phyloP scores from a whole-genome alignment of 2,329 filamentous ascomycete genomes.

The Trichoderma harzianum region DNA sequence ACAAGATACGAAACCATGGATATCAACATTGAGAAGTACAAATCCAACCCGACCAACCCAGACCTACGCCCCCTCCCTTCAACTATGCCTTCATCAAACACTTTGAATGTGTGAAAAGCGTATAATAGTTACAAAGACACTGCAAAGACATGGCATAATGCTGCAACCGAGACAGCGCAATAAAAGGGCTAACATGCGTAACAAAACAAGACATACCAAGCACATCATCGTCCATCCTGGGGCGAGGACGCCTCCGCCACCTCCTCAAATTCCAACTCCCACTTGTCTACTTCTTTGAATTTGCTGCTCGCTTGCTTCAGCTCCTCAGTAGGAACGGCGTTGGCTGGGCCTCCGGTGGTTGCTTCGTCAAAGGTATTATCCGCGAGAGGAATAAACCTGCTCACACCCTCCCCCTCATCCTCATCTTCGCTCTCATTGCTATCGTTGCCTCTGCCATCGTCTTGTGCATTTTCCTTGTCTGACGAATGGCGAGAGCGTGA shows the following conservation, averaged over 20 bases:
- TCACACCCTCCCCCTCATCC: slow-evolving; percentile 36
- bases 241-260: slow-evolving; percentile 55
- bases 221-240: slow-evolving; percentile 43
- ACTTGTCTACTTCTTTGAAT: slow-evolving; percentile 67
- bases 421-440: slow-evolving; percentile 34
- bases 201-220: not conserved
- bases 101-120: not conserved
- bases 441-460: slow-evolving; percentile 34
- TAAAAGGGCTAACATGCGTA: not conserved
- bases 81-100: not conserved
- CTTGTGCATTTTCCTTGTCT: slow-evolving; percentile 57
- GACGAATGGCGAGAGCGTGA: slow-evolving; percentile 53
- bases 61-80: not conserved
- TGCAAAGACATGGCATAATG: not conserved
- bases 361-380: slow-evolving; percentile 44
- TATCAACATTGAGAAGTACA: slow-evolving; percentile 14
- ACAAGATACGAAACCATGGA: slow-evolving; percentile 1
- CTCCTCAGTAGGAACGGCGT: slow-evolving; percentile 46
- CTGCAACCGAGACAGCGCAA: not conserved
- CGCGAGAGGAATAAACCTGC: slow-evolving; percentile 41
- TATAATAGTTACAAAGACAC: not conserved
- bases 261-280: slow-evolving; percentile 66
- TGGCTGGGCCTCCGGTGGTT: slow-evolving; percentile 32
- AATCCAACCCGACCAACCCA: slow-evolving; percentile 4
- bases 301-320: slow-evolving; percentile 58